These are phyloP conservation scores for Globomyces sp. DNA, from an alignment of 371 early-diverging fungal genomes.

Conservation along the genomic window DNA sequence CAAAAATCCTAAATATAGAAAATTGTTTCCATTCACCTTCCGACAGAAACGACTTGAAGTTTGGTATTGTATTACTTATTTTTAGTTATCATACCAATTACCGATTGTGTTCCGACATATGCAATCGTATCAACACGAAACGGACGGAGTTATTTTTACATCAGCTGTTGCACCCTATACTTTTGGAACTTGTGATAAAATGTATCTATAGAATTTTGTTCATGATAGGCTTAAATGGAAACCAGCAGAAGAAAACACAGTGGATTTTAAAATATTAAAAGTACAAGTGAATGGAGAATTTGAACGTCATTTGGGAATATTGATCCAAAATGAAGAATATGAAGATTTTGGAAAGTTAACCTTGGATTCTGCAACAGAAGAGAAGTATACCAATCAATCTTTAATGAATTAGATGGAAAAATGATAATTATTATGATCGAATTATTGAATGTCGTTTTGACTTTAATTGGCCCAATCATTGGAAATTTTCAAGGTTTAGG, in stretches of 20 bases:
- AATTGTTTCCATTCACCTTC: slow-evolving; percentile 9
- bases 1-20: slow-evolving; percentile 4
- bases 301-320: slow-evolving; percentile 9
- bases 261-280: slow-evolving; percentile 74
- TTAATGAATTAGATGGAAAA: slow-evolving; percentile 1
- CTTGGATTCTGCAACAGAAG: not conserved
- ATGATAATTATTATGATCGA: not conserved
- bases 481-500: slow-evolving; percentile 24
- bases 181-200: slow-evolving; percentile 82
- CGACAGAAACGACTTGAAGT: slow-evolving; percentile 32
- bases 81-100: slow-evolving; percentile 32
- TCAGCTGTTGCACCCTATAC: slow-evolving; percentile 80
- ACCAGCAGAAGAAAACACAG: slow-evolving; percentile 94
- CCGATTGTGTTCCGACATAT: slow-evolving; percentile 58
- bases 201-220: slow-evolving; percentile 49
- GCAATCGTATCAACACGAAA: slow-evolving; percentile 80
- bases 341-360: slow-evolving; percentile 10
- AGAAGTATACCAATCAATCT: not conserved
- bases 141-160: slow-evolving; percentile 97
- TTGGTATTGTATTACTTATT: too few relatives aligned
- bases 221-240: slow-evolving; percentile 95
- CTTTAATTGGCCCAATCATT: slow-evolving; percentile 21
- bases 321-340: slow-evolving; percentile 1
- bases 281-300: not conserved
- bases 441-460: slow-evolving; percentile 27